Conservation (phyloP, 306 rosid genomes). For the Psophocarpus tetragonolobus region DNA sequence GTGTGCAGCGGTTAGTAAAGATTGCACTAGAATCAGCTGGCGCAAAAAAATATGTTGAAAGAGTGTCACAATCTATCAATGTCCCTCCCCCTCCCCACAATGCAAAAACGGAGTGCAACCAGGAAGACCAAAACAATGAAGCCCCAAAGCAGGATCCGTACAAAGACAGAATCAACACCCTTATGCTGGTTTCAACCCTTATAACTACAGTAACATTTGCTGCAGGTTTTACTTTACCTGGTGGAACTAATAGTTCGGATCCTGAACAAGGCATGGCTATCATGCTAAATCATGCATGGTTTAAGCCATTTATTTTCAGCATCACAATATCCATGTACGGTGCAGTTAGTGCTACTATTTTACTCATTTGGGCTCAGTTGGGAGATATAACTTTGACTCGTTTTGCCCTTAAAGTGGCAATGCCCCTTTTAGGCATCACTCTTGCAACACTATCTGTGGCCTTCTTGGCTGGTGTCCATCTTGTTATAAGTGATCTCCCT, state of each 20-base stretch:
- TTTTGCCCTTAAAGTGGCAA: background rate
- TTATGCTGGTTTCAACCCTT: slow-evolving; percentile 31
- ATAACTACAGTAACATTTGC: slow-evolving; percentile 31
- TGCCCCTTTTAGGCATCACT: slow-evolving; percentile 32
- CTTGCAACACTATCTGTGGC: slow-evolving; percentile 27
- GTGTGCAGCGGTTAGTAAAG: too few species aligned
- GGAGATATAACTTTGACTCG: slow-evolving; percentile 4
- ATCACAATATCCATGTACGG: slow-evolving; percentile 35
- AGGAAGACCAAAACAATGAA: too few species aligned
- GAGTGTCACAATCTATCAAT: background rate
- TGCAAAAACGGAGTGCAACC: too few species aligned
- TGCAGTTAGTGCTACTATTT: too few species aligned
- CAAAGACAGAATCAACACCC: slow-evolving; percentile 28
- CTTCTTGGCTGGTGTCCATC: too few species aligned
- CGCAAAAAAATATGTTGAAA: background rate
- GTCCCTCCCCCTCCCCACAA: background rate
- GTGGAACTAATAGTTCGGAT: slow-evolving; percentile 16
- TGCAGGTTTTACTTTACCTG: slow-evolving; percentile 32
- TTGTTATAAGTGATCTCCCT: background rate
- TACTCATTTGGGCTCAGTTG: too few species aligned
- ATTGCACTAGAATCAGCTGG: background rate
- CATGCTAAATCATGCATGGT: background rate
- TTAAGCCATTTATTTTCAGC: slow-evolving; percentile 6
- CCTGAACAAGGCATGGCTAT: background rate
- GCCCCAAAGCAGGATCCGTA: background rate